Evolutionary conservation across 306 rosid species (phyloP), one percentile per base, ranked within the genome.

Genomic region (Albizia julibrissin): DNA sequence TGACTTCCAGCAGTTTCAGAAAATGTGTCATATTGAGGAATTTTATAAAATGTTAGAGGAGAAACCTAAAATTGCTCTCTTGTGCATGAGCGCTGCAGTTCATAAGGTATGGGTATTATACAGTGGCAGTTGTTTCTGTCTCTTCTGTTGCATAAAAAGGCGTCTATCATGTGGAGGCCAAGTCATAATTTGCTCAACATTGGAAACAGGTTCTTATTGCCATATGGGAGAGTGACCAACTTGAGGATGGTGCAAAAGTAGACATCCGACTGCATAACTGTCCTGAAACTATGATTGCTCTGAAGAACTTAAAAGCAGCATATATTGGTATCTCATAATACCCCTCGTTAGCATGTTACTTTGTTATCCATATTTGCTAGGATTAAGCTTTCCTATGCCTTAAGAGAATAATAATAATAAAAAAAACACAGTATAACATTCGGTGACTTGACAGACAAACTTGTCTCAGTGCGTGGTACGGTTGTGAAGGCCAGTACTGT

Each of bases 261-360:
- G 85, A 85, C 82, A 85, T 93, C 59, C 97, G 97, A 19, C 87
- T 92, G 74, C 91, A 93, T 89, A 93, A 93, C 91, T 89, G 87
- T 80, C 93, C 98, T 15, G 90, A 91, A 86, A 89, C 94, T 26
- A 76, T 89, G 92, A 90, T 95, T 74, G 93, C 97, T 37, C 85
- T 95, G 84, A 95, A 89, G 91, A 95, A 93, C 78, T 89, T 95
- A 83, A 95, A 95, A 87, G 97, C 98, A 46, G 97, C 96, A 56
- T 95, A 84, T 78, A 95, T 95, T 70, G 99, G 99, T 95, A 89
- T 77, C 46, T 34, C 47, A 47, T 77, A 46, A 43, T 39, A 47
- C 27, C 80, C 67, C 71, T 68, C 33, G 12, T 47, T 61, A 58
- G 15, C 65, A 9, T 61, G 15, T 24, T 49, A 19, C 4, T 49